Evolutionary conservation across 352 stramenopile species (phyloP).

Genomic region (Aphanomyces euteiches): DNA sequence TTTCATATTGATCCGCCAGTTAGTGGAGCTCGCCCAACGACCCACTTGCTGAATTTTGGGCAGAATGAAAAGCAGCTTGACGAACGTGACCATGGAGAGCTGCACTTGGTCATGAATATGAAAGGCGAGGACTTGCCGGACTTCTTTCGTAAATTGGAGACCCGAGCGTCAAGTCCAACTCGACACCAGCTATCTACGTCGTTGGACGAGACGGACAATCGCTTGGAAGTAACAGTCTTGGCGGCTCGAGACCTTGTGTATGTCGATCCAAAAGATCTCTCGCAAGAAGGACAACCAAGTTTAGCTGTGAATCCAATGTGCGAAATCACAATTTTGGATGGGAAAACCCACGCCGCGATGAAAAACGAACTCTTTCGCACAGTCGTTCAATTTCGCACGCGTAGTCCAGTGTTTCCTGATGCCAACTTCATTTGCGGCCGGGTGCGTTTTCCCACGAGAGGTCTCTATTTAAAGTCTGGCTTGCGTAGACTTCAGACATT

Average conservation of each 20-base stretch:
- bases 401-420: slow-evolving; percentile 54
- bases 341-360: slow-evolving; percentile 38
- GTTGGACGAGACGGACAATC: slow-evolving; percentile 62
- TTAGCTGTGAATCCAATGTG: slow-evolving; percentile 46
- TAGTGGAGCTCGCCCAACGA: slow-evolving; percentile 14
- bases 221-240: slow-evolving; percentile 59
- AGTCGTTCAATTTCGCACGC: slow-evolving; percentile 50
- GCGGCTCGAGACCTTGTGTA: slow-evolving; percentile 49
- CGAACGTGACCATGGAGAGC: slow-evolving; percentile 46
- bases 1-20: slow-evolving; percentile 55
- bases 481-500: slow-evolving; percentile 42
- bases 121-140: slow-evolving; percentile 56
- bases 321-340: slow-evolving; percentile 55
- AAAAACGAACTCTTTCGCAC: slow-evolving; percentile 55
- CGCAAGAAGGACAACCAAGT: slow-evolving; percentile 26
- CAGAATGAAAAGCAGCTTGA: slow-evolving; percentile 46
- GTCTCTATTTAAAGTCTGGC: background rate
- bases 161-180: slow-evolving; percentile 2
- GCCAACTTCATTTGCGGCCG: slow-evolving; percentile 64
- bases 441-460: background rate
- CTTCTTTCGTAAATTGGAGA: slow-evolving; percentile 48
- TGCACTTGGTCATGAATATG: slow-evolving; percentile 63
- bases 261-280: slow-evolving; percentile 57
- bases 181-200: slow-evolving; percentile 24
- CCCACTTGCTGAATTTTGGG: slow-evolving; percentile 8